Base-by-base conservation (phyloP, 139 green algal species). In the Trebouxia sp. region DNA sequence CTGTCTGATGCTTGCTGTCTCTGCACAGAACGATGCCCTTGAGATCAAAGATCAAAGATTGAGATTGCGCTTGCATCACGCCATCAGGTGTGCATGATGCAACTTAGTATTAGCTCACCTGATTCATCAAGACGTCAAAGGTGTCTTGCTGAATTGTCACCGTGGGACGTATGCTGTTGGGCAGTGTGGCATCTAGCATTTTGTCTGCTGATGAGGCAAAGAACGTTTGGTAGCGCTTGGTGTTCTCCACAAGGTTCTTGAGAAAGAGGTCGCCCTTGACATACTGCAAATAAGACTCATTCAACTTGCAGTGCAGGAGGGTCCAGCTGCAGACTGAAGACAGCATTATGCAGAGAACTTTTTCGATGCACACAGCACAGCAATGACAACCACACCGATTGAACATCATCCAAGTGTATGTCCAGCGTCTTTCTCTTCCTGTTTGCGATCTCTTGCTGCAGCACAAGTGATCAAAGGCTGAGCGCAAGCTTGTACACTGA, bases 381-480 rank as follows among this genome's bases (percentile, higher is more conserved):
- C 38, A 7, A 9, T 56, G n/a, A 58, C 6, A n/a, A 15, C 72
- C 90, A 83, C 78, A 96, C 93, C 42, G 81, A 77, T 10, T 88
- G 80, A 9, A 97, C 74, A 80, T 98, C 94, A 76, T 98, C 92
- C 30, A 98, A 82, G 2, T 90, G 77, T 1, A 98, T 89, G 9
- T 87, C 55, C 55, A 98, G 82, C 6, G 79, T 88, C 15, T 85
- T 89, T 22, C 83, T 79, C 47, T 90, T 56, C 5, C 95, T 84
- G 86, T 98, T 97, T 15, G 94, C 87, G n/a, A 98, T 93, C 17
- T 94, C 87, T 95, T 97, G 92, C 95, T 98, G 94, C 83, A 82
- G 24, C 38, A n/a, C 24, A 42, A 38, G 70, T 35, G 47, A 53
- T 53, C 47, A 53, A 17, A 26, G 35, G 11, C n/a, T 0, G 15